Base-by-base conservation (phyloP, 495 filamentous ascomycete species). In the Parathielavia hyrcaniae region DNA sequence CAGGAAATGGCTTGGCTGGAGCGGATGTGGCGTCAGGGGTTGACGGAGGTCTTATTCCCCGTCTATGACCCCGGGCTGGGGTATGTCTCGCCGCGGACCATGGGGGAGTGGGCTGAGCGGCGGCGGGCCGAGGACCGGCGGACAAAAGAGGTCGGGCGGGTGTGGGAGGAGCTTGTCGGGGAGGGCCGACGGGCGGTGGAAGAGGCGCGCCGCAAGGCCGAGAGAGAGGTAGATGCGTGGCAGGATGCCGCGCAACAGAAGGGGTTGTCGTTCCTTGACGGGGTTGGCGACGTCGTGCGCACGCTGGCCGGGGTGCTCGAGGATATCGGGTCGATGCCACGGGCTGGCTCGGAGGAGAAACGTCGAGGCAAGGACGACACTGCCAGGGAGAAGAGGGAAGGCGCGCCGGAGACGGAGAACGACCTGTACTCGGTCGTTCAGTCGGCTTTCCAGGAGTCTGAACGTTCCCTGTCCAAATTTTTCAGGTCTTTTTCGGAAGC, bases 41-140 rank as follows among this genome's bases (percentile, higher is more conserved):
- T 64, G 26, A 38, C 22, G 16, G 62, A 64, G 49, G 62, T 59
- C 14, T 32, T 55, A 34, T 64, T 64, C 17, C 56, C 61, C 10
- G 48, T 55, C 16, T 43, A 50, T 17, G 54, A 60, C 10, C 50
- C 35, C 11, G 10, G n/a, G 10, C 10, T 35, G 12, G 50, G 57
- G 1, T 61, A 58, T 11, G 17, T 16, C 19, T 63, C 60, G 17
- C 64, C 64, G n/a, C 49, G 50, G 46, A 63, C 61, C 10, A 58
- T 66, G 57, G 45, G 26, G 23, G 61, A 66, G 55, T 66, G 64
- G 64, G 51, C 44, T 12, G 61, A 51, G 58, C 36, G 48, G 30
- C 32, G 58, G 46, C 32, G 49, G 48, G 44, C 8, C 4, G 44
- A 49, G 44, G 23, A 36, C 9, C 39, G 40, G 30, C 22, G 26